Percentiles rank a stretch among this genome's conserved stretches.
Evolutionary conservation across 1,284 basidiomycete genomes (phyloP).

Genomic region (Irpex sp.): DNA sequence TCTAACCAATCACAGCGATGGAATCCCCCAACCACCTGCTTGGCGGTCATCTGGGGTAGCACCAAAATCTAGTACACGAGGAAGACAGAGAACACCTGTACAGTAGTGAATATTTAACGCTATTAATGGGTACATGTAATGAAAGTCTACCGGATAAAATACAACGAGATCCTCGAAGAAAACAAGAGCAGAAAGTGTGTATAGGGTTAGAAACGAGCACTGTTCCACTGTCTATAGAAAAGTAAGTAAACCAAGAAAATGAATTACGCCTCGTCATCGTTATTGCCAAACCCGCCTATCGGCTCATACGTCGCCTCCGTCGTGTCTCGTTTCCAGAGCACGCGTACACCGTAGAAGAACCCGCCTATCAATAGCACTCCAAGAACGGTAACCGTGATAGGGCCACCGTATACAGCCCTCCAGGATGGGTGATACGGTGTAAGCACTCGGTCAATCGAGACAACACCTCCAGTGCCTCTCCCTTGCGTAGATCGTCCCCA

Average conservation of each 20-base stretch:
- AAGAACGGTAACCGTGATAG: conserved; percentile 50
- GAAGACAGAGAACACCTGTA: neutral
- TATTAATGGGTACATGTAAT: neutral
- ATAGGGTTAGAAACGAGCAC: neutral
- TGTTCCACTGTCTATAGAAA: neutral
- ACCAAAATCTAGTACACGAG: too few species aligned
- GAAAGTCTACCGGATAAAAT: neutral
- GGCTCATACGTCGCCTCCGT: conserved; percentile 85
- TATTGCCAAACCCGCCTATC: conserved; percentile 69
- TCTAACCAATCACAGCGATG: neutral
- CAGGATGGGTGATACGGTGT: conserved; percentile 84
- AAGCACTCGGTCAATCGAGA: conserved; percentile 83
- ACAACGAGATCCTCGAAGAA: neutral
- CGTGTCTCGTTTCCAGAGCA: conserved; percentile 66
- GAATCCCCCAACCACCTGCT: neutral
- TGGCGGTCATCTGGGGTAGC: neutral
- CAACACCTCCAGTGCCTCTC: conserved; percentile 76
- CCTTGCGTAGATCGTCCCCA: conserved; percentile 82
- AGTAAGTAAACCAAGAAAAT: neutral
- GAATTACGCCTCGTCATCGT: conserved; percentile 42
- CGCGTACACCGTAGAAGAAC: conserved; percentile 70
- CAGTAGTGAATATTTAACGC: neutral
- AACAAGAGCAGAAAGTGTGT: neutral
- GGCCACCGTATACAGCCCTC: conserved; percentile 71
- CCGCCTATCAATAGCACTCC: conserved; percentile 56